Evolutionary conservation across 176 grass and related monocot genomes (phyloP), one percentile per base, ranked within the genome.

Genomic region (Oryza brachyantha): DNA sequence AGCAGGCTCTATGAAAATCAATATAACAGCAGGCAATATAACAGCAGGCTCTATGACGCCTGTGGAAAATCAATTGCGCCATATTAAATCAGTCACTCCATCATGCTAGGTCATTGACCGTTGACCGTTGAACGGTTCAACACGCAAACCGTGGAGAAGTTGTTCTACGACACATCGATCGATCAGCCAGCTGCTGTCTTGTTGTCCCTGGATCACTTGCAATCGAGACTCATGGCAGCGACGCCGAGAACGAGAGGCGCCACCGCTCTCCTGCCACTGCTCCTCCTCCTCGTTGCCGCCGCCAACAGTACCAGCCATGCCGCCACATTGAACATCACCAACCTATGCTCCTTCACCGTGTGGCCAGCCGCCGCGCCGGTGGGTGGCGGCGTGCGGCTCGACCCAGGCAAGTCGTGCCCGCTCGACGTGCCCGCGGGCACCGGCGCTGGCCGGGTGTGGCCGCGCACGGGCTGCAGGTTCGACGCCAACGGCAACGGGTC

Each of bases 311-410:
- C 7, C 41, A 43, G 14, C 41, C 41, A 43, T 13, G 41, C 36
- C 9, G 0, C 17, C 64, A 81, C 22, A 13, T 7, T 86, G 0
- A 69, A 0, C 63, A 62, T 86, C 81, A 62, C 43, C 63, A 88
- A 88, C 70, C 52, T n/a, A 68, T 88, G 83, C 69, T 54, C 61
- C 74, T 79, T 36, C 79, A 90, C 83, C 21, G 34, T 86, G 74
- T 90, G 88, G 88, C 73, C 83, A 1, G 79, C 83, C 3, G 68
- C 83, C 12, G 0, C 55, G 32, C 74, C 88, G 0, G 54, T 60
- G 2, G 61, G 64, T 8, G 72, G 84, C 1, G 70, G 84, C 29
- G 0, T 0, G 52, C 16, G 29, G 63, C 77, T 86, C 5, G 3
- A 81, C 0, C 70, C 84, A 0, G 78, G 71, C 5, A 2, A 25